A percentile compares a stretch with the other conserved stretches of the same genome.
Evolutionary conservation across 768 basidiomycete genomes (phyloP).

Genomic region (Fistulinella prunicolor): DNA sequence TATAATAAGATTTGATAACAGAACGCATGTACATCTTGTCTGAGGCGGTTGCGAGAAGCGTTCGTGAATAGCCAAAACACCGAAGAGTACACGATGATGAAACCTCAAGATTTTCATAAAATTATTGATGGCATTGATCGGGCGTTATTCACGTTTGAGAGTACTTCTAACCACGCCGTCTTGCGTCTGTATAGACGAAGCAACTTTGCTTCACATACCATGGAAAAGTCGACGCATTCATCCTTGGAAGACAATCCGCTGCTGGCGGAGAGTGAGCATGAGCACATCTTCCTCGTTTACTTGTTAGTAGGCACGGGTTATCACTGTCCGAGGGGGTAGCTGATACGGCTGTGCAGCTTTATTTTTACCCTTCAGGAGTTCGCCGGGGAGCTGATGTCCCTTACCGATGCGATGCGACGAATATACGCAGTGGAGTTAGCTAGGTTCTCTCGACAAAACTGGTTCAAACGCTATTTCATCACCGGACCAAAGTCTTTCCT

Average conservation of each 20-base stretch:
- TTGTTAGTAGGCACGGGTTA: slow-evolving; percentile 58
- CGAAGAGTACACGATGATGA: slow-evolving; percentile 33
- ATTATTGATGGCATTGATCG: slow-evolving; percentile 65
- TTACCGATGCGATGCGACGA: slow-evolving; percentile 80
- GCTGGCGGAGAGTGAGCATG: slow-evolving; percentile 56
- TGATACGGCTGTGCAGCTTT: slow-evolving; percentile 56
- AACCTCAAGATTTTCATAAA: slow-evolving; percentile 60
- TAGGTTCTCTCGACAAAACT: slow-evolving; percentile 32
- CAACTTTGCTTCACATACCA: slow-evolving; percentile 28
- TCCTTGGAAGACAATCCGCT: slow-evolving; percentile 33
- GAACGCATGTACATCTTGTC: slow-evolving; percentile 57
- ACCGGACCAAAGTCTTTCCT: slow-evolving; percentile 23
- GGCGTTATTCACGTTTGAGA: slow-evolving; percentile 72
- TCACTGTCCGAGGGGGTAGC: neutral
- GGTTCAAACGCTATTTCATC: slow-evolving; percentile 40
- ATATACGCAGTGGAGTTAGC: slow-evolving; percentile 69
- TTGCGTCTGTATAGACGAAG: slow-evolving; percentile 66
- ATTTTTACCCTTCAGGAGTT: slow-evolving; percentile 97
- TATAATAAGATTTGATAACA: slow-evolving; percentile 27
- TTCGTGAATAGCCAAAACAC: slow-evolving; percentile 47
- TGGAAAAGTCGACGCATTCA: slow-evolving; percentile 13
- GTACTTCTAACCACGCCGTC: slow-evolving; percentile 81
- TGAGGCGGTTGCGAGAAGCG: slow-evolving; percentile 62
- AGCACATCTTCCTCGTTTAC: slow-evolving; percentile 85
- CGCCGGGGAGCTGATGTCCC: slow-evolving; percentile 72